Base-by-base conservation (phyloP, 352 stramenopile genomes). In the Phytophthora uliginosa region DNA sequence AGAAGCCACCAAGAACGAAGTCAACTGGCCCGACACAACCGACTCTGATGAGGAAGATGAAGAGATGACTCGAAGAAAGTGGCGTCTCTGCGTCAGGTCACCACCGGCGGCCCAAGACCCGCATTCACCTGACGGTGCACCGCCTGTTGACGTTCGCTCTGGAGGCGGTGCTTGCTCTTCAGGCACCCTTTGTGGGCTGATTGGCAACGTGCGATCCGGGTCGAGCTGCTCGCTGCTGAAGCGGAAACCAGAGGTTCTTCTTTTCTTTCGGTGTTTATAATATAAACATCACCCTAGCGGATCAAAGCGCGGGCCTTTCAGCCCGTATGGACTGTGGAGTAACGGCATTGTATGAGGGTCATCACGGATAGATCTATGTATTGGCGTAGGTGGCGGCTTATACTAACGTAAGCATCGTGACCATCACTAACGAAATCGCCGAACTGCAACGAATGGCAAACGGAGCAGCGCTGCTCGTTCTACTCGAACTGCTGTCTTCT, bases 151-250 rank as follows among this genome's bases (percentile, higher is more conserved):
- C 59, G 12, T 45, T 69, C 2, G 52, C 20, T 7, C 20, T 63
- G 24, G 66, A 56, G 59, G 52, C 59, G 24, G 12, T 69, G 22
- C 28, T 73, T 31, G 66, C 66, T 31, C 59, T 73, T 28, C 66
- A 73, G 26, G 36, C 38, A n/a, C 47, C 64, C 15, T 58, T 24
- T n/a, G 40, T 20, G 42, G 42, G 17, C 18, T 50, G 42, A 54
- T 57, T n/a, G 36, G 15, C 8, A 40, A 17, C 34, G 7, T 15
- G 34, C 34, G 34, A 40, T 40, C 34, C 8, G 10, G 26, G 26
- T 31, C 4, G 26, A 31, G 26, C 26, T 31, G 3, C 26, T 31
- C 26, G 26, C 26, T 31, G 26, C 26, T 31, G 26, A 3, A 26
- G 24, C 24, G 24, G 24, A 26, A 26, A 26, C 24, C 24, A 3